phyloP scores from a whole-genome alignment of 129 eudicot species.

The Helichrysum umbraculigerum region DNA sequence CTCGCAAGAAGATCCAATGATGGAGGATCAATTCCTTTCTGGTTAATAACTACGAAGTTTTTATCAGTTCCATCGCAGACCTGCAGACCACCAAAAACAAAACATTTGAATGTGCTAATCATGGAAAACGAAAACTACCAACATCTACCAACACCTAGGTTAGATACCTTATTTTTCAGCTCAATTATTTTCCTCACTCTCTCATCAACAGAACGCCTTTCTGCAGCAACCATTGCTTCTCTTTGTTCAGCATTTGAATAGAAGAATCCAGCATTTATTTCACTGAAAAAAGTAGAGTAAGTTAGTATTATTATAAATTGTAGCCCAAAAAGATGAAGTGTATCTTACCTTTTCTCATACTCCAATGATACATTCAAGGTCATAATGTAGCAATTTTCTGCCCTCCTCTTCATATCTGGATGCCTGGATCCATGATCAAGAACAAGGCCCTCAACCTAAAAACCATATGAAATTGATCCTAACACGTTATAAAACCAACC shows the following conservation, averaged over 20 bases:
- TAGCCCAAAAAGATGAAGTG: not conserved
- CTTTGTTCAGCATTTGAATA: slow-evolving; percentile 87
- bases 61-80: slow-evolving; percentile 70
- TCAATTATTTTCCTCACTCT: slow-evolving; percentile 80
- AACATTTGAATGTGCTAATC: not conserved
- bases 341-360: slow-evolving; percentile 90
- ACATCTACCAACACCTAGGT: not conserved
- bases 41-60: slow-evolving; percentile 85
- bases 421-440: slow-evolving; percentile 99
- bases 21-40: slow-evolving; percentile 94
- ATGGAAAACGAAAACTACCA: slow-evolving; percentile 1
- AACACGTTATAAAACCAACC: not conserved
- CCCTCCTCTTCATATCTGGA: slow-evolving; percentile 98
- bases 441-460: slow-evolving; percentile 95
- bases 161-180: slow-evolving; percentile 48
- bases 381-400: slow-evolving; percentile 92
- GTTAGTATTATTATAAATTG: not conserved
- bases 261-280: slow-evolving; percentile 93
- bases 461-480: not conserved
- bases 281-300: slow-evolving; percentile 47
- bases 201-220: slow-evolving; percentile 88
- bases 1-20: slow-evolving; percentile 87
- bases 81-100: slow-evolving; percentile 33
- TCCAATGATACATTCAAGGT: slow-evolving; percentile 93
- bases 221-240: slow-evolving; percentile 92